Evolutionary conservation across 306 rosid genomes (phyloP), one percentile per base, ranked within the genome.

Genomic region (Inga oerstediana): DNA sequence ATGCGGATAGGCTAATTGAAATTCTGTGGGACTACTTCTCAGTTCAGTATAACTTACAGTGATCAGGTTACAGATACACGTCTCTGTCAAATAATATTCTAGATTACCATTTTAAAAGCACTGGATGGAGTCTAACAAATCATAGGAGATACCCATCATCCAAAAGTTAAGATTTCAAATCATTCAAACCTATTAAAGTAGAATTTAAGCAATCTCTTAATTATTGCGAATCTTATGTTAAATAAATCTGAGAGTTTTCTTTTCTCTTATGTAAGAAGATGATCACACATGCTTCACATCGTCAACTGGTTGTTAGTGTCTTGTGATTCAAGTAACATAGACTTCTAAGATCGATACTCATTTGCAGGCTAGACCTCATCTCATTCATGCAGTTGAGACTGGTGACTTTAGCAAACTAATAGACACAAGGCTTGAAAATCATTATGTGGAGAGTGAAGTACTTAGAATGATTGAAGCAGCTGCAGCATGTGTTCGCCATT

Each of bases 401-500:
- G 92, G 90, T 11, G 88, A 92, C 32, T 83, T 86, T 45, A 62
- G 91, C 12, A 90, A 79, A 67, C 45, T 96, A 44, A 79, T 87
- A 79, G 99, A 96, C 82, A 89, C 89, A 58, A 85, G 94, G 80
- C 95, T 96, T 24, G 86, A 85, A 73, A 88, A 85, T n/a, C 88
- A 84, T 12, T 96, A 81, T 12, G 95, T 94, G 79, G 97, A 92
- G 91, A 80, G 82, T 77, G 95, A 94, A 89, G 88, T 96, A 93
- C 73, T 87, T 76, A 90, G 95, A 85, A 96, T 96, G 99, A 65
- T 94, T 24, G 97, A 96, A 84, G 97, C 93, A 22, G 99, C 99
- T 16, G 97, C 97, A 52, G 99, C 98, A 8, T 96, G 99, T 75
- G 85, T 96, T 82, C 97, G 99, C 66, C 99, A 92, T 86, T 96